Evolutionary conservation across 768 basidiomycete genomes (phyloP).

Genomic region (Tricholomella constricta): DNA sequence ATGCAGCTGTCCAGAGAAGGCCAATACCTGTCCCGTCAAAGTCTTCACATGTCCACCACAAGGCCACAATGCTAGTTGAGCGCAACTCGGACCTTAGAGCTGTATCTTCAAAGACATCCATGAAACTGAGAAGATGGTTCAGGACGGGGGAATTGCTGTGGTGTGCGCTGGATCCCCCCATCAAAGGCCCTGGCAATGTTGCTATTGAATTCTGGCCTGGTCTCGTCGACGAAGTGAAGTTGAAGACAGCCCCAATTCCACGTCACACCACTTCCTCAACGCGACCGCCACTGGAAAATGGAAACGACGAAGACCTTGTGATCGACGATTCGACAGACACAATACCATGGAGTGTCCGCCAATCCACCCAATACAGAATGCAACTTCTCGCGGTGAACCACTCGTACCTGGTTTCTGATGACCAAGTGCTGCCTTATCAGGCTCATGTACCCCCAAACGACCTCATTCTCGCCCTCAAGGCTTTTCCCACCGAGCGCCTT

Average conservation of each 20-base stretch:
- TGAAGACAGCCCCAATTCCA: constrained; percentile 47
- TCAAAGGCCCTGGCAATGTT: constrained; percentile 42
- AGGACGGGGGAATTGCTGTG: constrained; percentile 73
- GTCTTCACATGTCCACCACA: constrained; percentile 34
- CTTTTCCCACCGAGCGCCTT: constrained; percentile 43
- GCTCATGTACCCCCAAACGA: constrained; percentile 57
- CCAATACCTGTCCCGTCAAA: constrained; percentile 30
- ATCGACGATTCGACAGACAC: constrained; percentile 21
- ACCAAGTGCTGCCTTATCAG: constrained; percentile 73
- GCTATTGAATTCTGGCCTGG: constrained; percentile 76
- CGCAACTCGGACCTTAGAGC: constrained; percentile 67
- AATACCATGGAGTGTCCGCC: constrained; percentile 58
- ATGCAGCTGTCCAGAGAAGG: constrained; percentile 43
- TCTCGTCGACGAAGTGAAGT: constrained; percentile 56
- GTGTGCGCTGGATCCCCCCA: constrained; percentile 58
- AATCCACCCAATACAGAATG: constrained; percentile 66
- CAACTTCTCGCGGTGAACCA: constrained; percentile 63
- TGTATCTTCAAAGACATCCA: constrained; percentile 44
- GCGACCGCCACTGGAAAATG: constrained; percentile 6
- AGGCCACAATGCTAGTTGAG: constrained; percentile 57
- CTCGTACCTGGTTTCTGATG: constrained; percentile 50
- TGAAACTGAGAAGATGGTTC: constrained; percentile 58
- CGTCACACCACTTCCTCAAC: constrained; percentile 12
- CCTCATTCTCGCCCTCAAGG: constrained; percentile 51
- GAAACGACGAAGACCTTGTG: constrained; percentile 23